Base-by-base conservation (phyloP, 2,329 filamentous ascomycete genomes). In the Exophiala sp. region DNA sequence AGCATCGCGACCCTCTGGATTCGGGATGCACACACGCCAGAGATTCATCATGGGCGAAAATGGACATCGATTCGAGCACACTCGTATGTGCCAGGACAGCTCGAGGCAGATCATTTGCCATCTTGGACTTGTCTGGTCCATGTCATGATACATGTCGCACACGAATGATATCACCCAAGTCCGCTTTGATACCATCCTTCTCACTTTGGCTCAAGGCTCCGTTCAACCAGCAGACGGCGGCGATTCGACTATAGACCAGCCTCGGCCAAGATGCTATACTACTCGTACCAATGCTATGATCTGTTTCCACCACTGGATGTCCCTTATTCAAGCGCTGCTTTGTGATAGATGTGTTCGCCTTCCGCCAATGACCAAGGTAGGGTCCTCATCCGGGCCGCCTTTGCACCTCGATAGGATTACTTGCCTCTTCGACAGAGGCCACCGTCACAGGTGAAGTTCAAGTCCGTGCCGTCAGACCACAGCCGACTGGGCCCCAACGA, bases 11-110 rank as follows among this genome's bases (percentile, higher is more conserved):
- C 38, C 45, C 24, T 27, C 6, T 27, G 24, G 24, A 27, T 27
- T 44, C 35, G 37, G 21, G 43, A 39, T 38, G 41, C 45, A 27
- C 38, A 49, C 43, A 42, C 52, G 40, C 39, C 46, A 40, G 24
- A 43, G 19, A 19, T n/a, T n/a, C 34, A 7, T 32, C 24, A 19
- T 43, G n/a, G 23, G 30, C 9, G 22, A 23, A 16, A 21, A 6
- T n/a, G 29, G 39, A 27, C 43, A 46, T 49, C 49, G 51, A 54
- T 50, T 50, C 51, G 47, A 55, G 52, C 43, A 43, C 14, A 23
- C 14, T 46, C 13, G n/a, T 35, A 11, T 30, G 6, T 37, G 10
- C 30, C 48, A 46, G 34, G 29, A 46, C 48, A 40, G 43, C 45
- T 45, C 47, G 16, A 48, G 19, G 52, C 37, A 37, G 19, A 46